Conservation (phyloP, 495 filamentous ascomycete genomes). For the Lasiosphaeris hirsuta region DNA sequence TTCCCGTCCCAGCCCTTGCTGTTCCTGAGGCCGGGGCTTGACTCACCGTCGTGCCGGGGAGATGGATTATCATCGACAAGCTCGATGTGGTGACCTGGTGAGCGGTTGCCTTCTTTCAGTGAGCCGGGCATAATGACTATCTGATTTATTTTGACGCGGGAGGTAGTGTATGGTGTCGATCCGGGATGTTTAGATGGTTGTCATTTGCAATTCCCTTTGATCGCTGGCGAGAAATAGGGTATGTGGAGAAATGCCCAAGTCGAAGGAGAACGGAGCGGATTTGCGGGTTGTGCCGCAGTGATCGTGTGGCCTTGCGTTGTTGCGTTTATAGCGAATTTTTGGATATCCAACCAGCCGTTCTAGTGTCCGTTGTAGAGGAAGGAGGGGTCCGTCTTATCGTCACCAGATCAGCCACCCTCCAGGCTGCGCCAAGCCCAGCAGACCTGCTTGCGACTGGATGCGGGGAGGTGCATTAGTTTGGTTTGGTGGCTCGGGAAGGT, state of each 20-base stretch:
- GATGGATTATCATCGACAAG: slow-evolving; percentile 38
- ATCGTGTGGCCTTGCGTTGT: background rate
- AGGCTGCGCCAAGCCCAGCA: background rate
- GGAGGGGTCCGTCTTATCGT: slow-evolving; percentile 1
- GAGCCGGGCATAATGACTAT: slow-evolving; percentile 34
- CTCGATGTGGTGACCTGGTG: slow-evolving; percentile 41
- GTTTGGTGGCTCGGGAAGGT: too few relatives aligned
- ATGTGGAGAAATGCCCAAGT: background rate
- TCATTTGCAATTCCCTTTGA: too few relatives aligned
- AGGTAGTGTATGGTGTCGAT: background rate
- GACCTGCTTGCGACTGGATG: background rate
- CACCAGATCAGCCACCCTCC: background rate
- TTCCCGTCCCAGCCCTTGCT: slow-evolving; percentile 94
- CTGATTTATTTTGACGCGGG: background rate
- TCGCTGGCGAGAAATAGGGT: too few relatives aligned
- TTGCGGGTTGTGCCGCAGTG: background rate
- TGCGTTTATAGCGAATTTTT: background rate
- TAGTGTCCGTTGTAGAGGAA: background rate
- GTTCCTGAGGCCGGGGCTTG: slow-evolving; percentile 46
- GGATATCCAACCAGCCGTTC: slow-evolving; percentile 3
- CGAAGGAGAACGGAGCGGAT: background rate
- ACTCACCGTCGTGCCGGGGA: slow-evolving; percentile 38
- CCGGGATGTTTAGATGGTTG: background rate
- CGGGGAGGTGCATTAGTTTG: background rate
- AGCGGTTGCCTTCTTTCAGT: slow-evolving; percentile 30